Conservation (phyloP, 1,284 basidiomycete genomes). For the Ceratobasidium sp. region DNA sequence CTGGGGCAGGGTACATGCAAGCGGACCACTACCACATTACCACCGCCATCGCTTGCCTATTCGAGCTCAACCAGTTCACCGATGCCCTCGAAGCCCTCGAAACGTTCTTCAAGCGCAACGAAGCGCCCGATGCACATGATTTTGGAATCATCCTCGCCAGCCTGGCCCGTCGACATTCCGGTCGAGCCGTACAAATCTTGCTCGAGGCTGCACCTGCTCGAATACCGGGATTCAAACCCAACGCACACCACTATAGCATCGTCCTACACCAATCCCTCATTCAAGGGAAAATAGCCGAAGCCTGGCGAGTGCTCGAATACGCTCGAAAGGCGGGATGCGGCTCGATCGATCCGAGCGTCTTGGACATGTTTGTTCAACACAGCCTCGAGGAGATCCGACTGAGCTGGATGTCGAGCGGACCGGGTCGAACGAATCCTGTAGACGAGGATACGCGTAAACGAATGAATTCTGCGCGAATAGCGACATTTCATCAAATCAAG, state of each 20-base stretch:
- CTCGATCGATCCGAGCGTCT: constrained; percentile 13
- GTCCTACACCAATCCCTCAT: constrained; percentile 18
- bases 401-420: neutral
- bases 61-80: constrained; percentile 10
- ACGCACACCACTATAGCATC: constrained; percentile 10
- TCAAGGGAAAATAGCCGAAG: constrained; percentile 4
- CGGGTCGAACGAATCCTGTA: neutral
- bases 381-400: neutral
- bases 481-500: constrained; percentile 9
- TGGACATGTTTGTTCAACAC: neutral
- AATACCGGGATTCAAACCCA: constrained; percentile 14
- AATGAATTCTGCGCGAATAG: neutral
- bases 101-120: constrained; percentile 4
- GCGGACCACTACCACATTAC: constrained; percentile 29
- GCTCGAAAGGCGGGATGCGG: constrained; percentile 7
- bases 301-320: neutral
- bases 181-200: constrained; percentile 17
- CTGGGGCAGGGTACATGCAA: neutral
- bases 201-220: constrained; percentile 25
- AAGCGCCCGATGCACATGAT: constrained; percentile 13
- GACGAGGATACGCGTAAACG: neutral
- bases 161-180: constrained; percentile 23
- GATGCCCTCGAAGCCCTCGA: constrained; percentile 18
- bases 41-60: constrained; percentile 24
- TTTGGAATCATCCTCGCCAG: constrained; percentile 23